Base-by-base conservation (phyloP, 768 basidiomycete species). In the Pholiota conissans region DNA sequence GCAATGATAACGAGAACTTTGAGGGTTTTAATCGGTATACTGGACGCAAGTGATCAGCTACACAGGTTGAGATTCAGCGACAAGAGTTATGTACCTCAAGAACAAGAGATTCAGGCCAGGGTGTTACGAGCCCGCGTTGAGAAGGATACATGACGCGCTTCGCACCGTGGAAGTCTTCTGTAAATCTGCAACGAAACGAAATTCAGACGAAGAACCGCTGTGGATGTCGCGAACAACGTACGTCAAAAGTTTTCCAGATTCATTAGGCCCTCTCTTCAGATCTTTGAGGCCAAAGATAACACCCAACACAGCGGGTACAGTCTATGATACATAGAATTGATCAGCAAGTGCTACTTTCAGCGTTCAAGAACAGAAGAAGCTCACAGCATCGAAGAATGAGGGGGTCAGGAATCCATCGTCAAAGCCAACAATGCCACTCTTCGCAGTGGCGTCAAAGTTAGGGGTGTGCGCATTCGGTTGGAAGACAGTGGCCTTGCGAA, bases 81-180 rank as follows among this genome's bases (percentile, higher is more conserved):
- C n/a, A n/a, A n/a, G n/a, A n/a, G n/a, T 32, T 32, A 32, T 61
- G 56, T 28, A 69, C 67, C 59, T 76, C 63, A 28, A 80, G 63
- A 56, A 76, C 65, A 57, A 83, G 65, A 26, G 79, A 77, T 47
- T 78, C 76, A 0, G 80, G 74, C 71, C 74, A 80, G 13, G 77
- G 77, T 2, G 72, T 71, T 7, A 78, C 65, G 30, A 74, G 64
- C 8, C 79, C 77, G 20, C 69, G 57, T 5, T 64, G 59, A 50
- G 73, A 70, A 28, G 77, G 72, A 59, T 75, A 79, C 28, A 66
- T 62, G 32, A 70, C 71, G 48, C 58, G 69, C 39, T 61, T 59
- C 9, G 65, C 64, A 7, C 69, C 73, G 58, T 74, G 66, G 63
- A 69, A 71, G 6, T 65, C 49, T 60, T 79, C 77, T 11, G 62